Percentiles rank a stretch among this genome's conserved stretches.
Conservation (phyloP, 2,329 filamentous ascomycete genomes). For the Elsinoe batatas region DNA sequence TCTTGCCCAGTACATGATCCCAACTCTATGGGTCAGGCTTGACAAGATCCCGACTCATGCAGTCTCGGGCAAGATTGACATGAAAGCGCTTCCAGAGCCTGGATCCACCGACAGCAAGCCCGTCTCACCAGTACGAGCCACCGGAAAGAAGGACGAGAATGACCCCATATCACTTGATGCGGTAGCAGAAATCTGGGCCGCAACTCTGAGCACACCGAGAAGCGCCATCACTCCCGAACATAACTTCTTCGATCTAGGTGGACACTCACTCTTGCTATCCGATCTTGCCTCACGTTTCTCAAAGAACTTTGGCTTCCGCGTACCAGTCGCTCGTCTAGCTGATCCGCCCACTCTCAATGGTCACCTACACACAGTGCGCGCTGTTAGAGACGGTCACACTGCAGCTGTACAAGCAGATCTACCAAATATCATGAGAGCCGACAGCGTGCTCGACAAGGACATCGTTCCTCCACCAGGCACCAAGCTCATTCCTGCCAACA, state of each 20-base stretch:
- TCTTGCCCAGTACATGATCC: conserved; percentile 77
- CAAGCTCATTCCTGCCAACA: conserved; percentile 49
- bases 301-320: conserved; percentile 60
- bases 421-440: conserved; percentile 56
- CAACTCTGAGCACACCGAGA: conserved; percentile 55
- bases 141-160: conserved; percentile 42
- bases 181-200: conserved; percentile 63
- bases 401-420: conserved; percentile 67
- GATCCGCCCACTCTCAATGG: conserved; percentile 62
- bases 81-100: conserved; percentile 60
- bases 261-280: conserved; percentile 68
- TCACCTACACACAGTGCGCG: conserved; percentile 61
- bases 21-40: conserved; percentile 64
- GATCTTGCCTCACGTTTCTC: conserved; percentile 63
- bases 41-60: conserved; percentile 62
- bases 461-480: conserved; percentile 46
- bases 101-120: conserved; percentile 35
- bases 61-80: conserved; percentile 69
- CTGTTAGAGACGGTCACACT: conserved; percentile 61
- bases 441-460: conserved; percentile 59
- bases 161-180: conserved; percentile 57
- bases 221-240: conserved; percentile 56
- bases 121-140: conserved; percentile 21
- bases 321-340: conserved; percentile 61
- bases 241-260: conserved; percentile 73